phyloP scores from a whole-genome alignment of 176 grass and related monocot species.

The Eragrostis curvula region DNA sequence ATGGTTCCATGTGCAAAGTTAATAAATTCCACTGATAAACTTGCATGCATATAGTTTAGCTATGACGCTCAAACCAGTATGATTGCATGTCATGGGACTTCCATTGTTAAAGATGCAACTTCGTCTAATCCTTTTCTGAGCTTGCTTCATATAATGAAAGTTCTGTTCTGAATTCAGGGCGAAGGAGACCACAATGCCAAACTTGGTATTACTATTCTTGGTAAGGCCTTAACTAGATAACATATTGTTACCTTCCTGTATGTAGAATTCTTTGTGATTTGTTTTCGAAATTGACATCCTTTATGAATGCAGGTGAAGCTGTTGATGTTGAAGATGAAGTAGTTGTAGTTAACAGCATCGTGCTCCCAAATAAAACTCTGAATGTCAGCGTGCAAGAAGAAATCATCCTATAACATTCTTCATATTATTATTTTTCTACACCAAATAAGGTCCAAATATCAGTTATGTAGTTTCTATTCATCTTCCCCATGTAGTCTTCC shows the following conservation, averaged over 20 bases:
- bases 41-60: not conserved
- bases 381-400: constrained; percentile 95
- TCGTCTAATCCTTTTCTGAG: constrained; percentile 15
- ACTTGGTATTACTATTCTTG: constrained; percentile 99
- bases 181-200: constrained; percentile 90
- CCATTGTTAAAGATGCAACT: not conserved
- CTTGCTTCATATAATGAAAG: constrained; percentile 12
- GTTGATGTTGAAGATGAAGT: constrained; percentile 97
- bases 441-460: constrained; percentile 46
- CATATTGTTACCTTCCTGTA: constrained; percentile 1
- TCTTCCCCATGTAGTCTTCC: constrained; percentile 31
- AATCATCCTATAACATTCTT: constrained; percentile 75
- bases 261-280: constrained; percentile 3
- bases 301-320: constrained; percentile 74
- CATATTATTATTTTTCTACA: constrained; percentile 26
- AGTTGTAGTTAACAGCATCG: constrained; percentile 85
- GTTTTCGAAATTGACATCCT: constrained; percentile 30
- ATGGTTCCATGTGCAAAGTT: constrained; percentile 25
- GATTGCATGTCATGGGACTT: not conserved
- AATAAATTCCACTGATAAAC: not conserved
- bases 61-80: not conserved
- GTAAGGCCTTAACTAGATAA: constrained; percentile 48
- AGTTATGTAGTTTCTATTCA: constrained; percentile 36
- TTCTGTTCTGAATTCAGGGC: constrained; percentile 64
- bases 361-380: constrained; percentile 95